A percentile compares a stretch with the other conserved stretches of the same genome.
Conservation (phyloP, 495 filamentous ascomycete genomes). For the Aspergillus conjunctus region DNA sequence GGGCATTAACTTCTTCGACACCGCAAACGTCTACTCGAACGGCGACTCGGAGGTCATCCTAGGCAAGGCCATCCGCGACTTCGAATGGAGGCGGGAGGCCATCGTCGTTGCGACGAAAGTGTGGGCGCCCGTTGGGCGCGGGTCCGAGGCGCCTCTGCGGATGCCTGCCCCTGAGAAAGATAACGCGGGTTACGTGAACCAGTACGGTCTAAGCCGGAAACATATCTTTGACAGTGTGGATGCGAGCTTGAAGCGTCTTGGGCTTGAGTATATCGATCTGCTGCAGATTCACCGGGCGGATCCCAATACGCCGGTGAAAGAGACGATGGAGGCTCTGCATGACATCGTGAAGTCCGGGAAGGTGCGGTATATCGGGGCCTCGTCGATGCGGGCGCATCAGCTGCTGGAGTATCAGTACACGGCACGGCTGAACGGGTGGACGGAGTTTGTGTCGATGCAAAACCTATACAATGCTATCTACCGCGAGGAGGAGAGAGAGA, state of each 20-base stretch:
- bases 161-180: conserved; percentile 28
- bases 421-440: conserved; percentile 68
- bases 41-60: conserved; percentile 37
- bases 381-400: conserved; percentile 67
- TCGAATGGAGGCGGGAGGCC: conserved; percentile 64
- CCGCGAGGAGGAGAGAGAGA: conserved; percentile 77
- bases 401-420: conserved; percentile 65
- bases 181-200: conserved; percentile 33
- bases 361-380: conserved; percentile 69
- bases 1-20: conserved; percentile 64
- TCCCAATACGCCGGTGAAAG: conserved; percentile 56
- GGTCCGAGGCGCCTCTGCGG: conserved; percentile 21
- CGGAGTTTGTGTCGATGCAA: conserved; percentile 77
- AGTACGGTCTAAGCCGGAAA: conserved; percentile 59
- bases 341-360: conserved; percentile 67
- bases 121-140: conserved; percentile 31
- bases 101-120: conserved; percentile 79
- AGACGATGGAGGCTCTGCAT: conserved; percentile 74
- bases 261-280: conserved; percentile 69
- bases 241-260: conserved; percentile 64
- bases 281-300: conserved; percentile 71
- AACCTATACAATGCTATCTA: conserved; percentile 73
- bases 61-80: conserved; percentile 49
- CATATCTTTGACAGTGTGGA: conserved; percentile 73
- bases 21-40: conserved; percentile 52